Percentiles rank a stretch among this genome's conserved stretches.
Conservation (phyloP, 1,284 basidiomycete species). For the Clitocybe nebularis region DNA sequence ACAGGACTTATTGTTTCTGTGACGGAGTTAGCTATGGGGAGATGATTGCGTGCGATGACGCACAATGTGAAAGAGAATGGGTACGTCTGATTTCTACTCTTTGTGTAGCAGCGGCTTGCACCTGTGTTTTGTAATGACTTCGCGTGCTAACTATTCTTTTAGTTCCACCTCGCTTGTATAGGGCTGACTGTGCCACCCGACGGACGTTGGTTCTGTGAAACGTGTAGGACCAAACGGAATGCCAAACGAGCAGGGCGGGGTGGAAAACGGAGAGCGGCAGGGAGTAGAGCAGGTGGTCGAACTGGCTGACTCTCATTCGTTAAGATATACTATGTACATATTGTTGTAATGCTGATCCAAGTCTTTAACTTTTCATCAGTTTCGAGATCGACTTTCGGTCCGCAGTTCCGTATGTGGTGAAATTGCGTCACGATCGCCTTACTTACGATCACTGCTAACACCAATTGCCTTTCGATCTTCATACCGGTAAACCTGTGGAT, state of each 20-base stretch:
- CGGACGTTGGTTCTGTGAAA: conserved; percentile 82
- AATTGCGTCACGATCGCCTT: too few species aligned
- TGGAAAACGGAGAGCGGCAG: conserved; percentile 44
- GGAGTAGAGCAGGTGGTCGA: conserved; percentile 24
- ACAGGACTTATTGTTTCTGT: conserved; percentile 87
- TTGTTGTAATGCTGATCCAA: too few species aligned
- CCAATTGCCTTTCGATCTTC: too few species aligned
- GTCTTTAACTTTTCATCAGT: too few species aligned
- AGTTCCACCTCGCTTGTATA: conserved; percentile 88
- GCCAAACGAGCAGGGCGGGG: conserved; percentile 43
- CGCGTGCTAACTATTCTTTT: too few species aligned
- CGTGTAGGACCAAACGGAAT: conserved; percentile 52
- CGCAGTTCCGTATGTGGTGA: too few species aligned
- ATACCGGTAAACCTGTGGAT: too few species aligned
- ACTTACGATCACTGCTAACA: too few species aligned
- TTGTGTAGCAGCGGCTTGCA: conserved; percentile 6
- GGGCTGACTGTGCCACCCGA: conserved; percentile 69
- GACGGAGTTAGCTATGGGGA: conserved; percentile 85
- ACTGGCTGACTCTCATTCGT: conserved; percentile 18
- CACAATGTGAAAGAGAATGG: conserved; percentile 92
- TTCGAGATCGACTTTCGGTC: too few species aligned
- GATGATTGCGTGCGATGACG: conserved; percentile 96
- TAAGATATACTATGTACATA: too few species aligned
- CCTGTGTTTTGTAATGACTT: too few species aligned
- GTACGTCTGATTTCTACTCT: conserved; percentile 47